Evolutionary conservation across 768 basidiomycete genomes (phyloP), one percentile per base, ranked within the genome.

Genomic region (Naganishia vaughanmartiniae): DNA sequence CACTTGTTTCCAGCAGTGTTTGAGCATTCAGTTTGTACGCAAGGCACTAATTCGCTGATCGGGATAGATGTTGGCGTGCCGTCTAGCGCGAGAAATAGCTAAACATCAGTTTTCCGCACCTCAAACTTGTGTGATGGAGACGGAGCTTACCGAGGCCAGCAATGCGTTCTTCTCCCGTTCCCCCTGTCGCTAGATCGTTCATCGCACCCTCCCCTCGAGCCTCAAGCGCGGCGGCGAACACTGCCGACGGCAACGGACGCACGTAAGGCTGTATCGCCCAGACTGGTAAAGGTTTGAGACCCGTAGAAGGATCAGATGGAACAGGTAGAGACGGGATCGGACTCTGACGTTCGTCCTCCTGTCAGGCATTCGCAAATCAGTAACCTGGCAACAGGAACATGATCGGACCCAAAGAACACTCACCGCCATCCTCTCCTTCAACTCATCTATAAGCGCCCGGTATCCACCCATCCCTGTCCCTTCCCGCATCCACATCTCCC

Each of bases 251-350:
- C 34, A 72, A 66, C 0, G 86, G 84, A 10, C 89, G 83, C 72
- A 89, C 84, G 74, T 89, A 87, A 0, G 90, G 90, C 76, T 92
- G 90, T 15, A 86, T 85, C 26, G 89, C 83, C 87, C 89, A 91
- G 74, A 87, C 85, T 0, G 89, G 90, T 7, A 90, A 80, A 0
- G 83, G 72, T 51, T 83, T 83, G 51, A 88, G 79, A 7, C 87
- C 86, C 0, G 85, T 86, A 55, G 73, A 76, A 4, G 83, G 77
- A 31, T 88, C 86, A 1, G 84, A 73, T 86, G 89, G 48, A 83
- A 85, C 87, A 86, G 74, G 39, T 26, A 72, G 65, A 2, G 26
- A 24, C 4, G 51, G n/a, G 56, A 72, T 72, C n/a, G 71, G 71
- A 12, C 65, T 60, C 6, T 56, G 56, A 36, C 51, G 51, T 73